phyloP scores from a whole-genome alignment of 306 rosid species.

The Rosa chinensis region DNA sequence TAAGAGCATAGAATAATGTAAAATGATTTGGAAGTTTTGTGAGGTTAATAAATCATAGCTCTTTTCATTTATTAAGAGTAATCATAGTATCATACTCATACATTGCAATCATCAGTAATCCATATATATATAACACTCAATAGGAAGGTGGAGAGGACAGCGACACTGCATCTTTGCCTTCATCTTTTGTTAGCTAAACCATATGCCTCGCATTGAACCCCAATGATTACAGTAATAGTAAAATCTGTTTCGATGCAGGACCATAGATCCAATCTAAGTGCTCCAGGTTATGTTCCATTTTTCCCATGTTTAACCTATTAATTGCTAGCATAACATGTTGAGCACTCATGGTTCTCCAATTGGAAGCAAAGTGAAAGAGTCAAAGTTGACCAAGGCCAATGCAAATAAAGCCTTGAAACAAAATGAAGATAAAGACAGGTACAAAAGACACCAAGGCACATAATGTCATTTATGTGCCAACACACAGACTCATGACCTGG shows the following conservation, averaged over 20 bases:
- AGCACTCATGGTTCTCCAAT: slow-evolving; percentile 5
- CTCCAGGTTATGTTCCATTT: neutral
- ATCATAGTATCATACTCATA: neutral
- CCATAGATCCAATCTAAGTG: neutral
- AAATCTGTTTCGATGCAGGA: neutral
- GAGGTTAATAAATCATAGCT: neutral
- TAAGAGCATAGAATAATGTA: neutral
- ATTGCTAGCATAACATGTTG: neutral
- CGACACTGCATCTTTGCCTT: too few species aligned
- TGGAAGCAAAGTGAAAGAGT: neutral
- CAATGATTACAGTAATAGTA: neutral
- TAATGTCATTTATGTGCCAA: neutral
- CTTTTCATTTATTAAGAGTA: neutral
- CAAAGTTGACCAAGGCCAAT: neutral
- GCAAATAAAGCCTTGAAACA: neutral
- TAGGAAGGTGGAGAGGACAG: neutral
- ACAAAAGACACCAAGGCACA: neutral
- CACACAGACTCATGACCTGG: neutral
- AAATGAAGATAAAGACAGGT: slow-evolving; percentile 2
- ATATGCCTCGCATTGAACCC: neutral
- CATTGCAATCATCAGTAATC: neutral
- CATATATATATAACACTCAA: neutral
- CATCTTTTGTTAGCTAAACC: neutral
- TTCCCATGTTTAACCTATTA: neutral
- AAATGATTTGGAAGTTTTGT: neutral